A percentile compares a stretch with the other conserved stretches of the same genome.
Conservation (phyloP, 257 asterid species). For the Nicotiana sylvestris region DNA sequence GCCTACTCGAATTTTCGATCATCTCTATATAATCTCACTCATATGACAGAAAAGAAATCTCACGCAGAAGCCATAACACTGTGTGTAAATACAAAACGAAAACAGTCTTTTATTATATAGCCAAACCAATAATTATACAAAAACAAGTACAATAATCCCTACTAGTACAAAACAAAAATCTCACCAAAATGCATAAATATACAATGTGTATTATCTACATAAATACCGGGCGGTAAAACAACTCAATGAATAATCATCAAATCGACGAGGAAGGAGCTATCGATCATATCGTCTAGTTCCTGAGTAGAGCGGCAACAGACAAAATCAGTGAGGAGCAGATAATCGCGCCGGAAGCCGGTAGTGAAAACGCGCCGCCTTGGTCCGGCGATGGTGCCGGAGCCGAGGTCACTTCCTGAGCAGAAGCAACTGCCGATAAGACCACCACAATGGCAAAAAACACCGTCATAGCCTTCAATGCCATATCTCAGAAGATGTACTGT, state of each 20-base stretch:
- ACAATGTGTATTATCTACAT: not conserved
- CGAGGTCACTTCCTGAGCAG: constrained; percentile 28
- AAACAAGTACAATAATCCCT: not conserved
- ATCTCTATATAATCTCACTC: too few relatives aligned
- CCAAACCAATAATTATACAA: not conserved
- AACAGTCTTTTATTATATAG: not conserved
- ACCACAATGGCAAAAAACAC: constrained; percentile 31
- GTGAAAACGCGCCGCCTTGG: constrained; percentile 34
- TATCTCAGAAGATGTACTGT: not conserved
- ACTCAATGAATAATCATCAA: not conserved
- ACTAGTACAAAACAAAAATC: not conserved
- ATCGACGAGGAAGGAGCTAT: not conserved
- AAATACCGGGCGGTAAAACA: not conserved
- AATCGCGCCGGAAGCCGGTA: constrained; percentile 41
- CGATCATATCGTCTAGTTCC: constrained; percentile 22
- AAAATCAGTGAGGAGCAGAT: constrained; percentile 40
- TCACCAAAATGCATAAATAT: not conserved
- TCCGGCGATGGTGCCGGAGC: constrained; percentile 55
- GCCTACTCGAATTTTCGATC: not conserved
- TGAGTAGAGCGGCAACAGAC: constrained; percentile 37
- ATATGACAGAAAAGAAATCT: too few relatives aligned
- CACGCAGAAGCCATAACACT: not conserved
- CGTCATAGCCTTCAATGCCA: constrained; percentile 27
- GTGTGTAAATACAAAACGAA: not conserved
- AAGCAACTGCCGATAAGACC: constrained; percentile 18